Base-by-base conservation (phyloP, 73 alveolate species). In the Tetrahymena elliotti region DNA sequence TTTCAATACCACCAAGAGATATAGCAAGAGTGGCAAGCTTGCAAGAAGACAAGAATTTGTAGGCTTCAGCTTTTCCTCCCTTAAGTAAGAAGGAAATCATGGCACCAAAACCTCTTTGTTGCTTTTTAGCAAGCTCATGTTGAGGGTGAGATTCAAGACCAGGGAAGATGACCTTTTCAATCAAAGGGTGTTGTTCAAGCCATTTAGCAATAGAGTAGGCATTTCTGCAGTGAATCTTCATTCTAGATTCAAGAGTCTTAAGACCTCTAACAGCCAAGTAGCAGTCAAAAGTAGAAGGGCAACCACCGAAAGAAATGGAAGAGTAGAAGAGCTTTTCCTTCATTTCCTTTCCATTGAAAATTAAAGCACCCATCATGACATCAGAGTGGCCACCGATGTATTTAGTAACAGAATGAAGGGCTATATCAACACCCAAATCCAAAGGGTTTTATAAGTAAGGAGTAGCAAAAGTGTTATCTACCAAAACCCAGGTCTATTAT, bases 311-410 rank as follows among this genome's bases (percentile, higher is more conserved):
- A 22, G 98, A 94, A 83, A 96, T 98, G 93, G 96, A 84, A 52
- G 95, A 94, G 96, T 97, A 98, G 93, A 95, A 84, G 83, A 98
- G 96, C 96, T 95, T 93, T 31, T 99, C 98, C 95, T 97, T 96
- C 37, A 98, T 97, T 16, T 98, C 99, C 82, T 95, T 97, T 40
- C 96, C 97, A 93, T 96, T 98, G 31, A 97, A 95, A 22, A 96
- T 95, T 31, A 98, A 53, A 54, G 97, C 97, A 11, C 99, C 99
- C 98, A 98, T 97, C 16, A 99, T 98, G 22, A 98, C 99, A 95
- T 98, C 99, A 24, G 99, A 95, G 95, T 99, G 99, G 24, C 99
- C 99, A 36, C 99, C 99, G 92, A 98, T 96, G 95, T 98, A 99
- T 96, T 99, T 99, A 20, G 99, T 98, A 54, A 95, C 97, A 16